Conservation (phyloP, 2,329 filamentous ascomycete genomes). For the Dendryphion nanum region DNA sequence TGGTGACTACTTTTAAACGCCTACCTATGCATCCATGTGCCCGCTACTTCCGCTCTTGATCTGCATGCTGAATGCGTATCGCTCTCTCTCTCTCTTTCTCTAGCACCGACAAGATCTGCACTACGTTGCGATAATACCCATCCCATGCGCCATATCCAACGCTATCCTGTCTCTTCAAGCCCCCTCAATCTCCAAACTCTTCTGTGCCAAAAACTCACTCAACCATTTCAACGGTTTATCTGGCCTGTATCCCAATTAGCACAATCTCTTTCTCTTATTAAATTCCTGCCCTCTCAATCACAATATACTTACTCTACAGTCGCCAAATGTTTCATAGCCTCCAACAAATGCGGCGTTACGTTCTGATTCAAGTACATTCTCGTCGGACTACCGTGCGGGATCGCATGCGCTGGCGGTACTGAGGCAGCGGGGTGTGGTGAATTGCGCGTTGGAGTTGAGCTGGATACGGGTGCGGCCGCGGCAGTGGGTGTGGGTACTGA, state of each 20-base stretch:
- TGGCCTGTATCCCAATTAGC: slow-evolving; percentile 26
- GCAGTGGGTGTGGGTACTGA: background rate
- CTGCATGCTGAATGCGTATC: no score
- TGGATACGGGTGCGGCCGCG: slow-evolving; percentile 1
- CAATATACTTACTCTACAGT: slow-evolving; percentile 39
- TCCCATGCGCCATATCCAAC: no score
- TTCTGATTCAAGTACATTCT: slow-evolving; percentile 50
- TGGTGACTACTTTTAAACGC: no score
- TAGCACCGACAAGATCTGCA: no score
- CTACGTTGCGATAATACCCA: no score
- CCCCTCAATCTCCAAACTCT: slow-evolving; percentile 50
- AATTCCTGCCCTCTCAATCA: no score
- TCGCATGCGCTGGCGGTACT: slow-evolving; percentile 33
- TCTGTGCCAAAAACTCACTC: slow-evolving; percentile 47
- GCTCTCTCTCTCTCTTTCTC: no score
- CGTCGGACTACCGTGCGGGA: slow-evolving; percentile 49
- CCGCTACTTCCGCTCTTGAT: no score
- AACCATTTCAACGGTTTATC: slow-evolving; percentile 52
- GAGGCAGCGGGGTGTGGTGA: slow-evolving; percentile 33
- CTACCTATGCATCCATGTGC: no score
- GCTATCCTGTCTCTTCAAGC: slow-evolving; percentile 7
- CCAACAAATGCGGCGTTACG: slow-evolving; percentile 51
- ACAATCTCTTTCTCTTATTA: background rate
- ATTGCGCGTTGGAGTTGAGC: slow-evolving; percentile 28
- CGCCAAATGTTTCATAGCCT: slow-evolving; percentile 53